Evolutionary conservation across 345 rosid species (phyloP), one percentile per base, ranked within the genome.

Genomic region (Populus alba): DNA sequence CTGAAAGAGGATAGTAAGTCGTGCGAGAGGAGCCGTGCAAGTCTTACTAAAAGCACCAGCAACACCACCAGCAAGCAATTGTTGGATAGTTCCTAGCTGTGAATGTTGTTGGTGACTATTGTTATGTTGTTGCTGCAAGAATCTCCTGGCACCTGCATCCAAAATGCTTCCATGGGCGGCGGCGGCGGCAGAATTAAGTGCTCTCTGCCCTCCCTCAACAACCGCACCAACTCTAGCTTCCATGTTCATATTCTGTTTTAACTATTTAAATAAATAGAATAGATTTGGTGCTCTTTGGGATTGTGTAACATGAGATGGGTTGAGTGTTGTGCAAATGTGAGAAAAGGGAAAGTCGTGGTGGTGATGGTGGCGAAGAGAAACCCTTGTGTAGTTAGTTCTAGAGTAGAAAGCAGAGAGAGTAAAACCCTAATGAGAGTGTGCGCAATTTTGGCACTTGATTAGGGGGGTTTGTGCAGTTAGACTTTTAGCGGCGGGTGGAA

Each of bases 21-120:
- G 97, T 78, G 97, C 92, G 1, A 94, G 91, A 85, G 99, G 99
- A 27, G 99, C 99, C 4, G 99, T 97, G 66, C 98, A 94, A 8
- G 99, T 96, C 84, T 96, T 96, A 91, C 97, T 87, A 74, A 96
- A 89, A 70, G 98, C 99, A 33, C 99, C 99, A 22, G 98, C 97
- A 66, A 96, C 73, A 41, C 99, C 98, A 53, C 99, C 97, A 15
- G 99, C 95, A 18, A 94, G 71, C 31, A 96, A 88, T 84, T 90
- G 91, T 5, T 95, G 83, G 9, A 91, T 83, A 0, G 95, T 90
- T 57, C 95, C 99, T 72, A 91, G 81, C 81, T 86, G 86, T 35
- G 92, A 73, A n/a, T 43, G 53, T 78, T 88, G 86, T 68, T 77
- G 91, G 23, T 82, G 82, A 75, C 49, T 66, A 41, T 65, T 39